These are phyloP conservation scores for Platismatia glauca DNA, from an alignment of 495 filamentous ascomycete species.

Conservation along the genomic window DNA sequence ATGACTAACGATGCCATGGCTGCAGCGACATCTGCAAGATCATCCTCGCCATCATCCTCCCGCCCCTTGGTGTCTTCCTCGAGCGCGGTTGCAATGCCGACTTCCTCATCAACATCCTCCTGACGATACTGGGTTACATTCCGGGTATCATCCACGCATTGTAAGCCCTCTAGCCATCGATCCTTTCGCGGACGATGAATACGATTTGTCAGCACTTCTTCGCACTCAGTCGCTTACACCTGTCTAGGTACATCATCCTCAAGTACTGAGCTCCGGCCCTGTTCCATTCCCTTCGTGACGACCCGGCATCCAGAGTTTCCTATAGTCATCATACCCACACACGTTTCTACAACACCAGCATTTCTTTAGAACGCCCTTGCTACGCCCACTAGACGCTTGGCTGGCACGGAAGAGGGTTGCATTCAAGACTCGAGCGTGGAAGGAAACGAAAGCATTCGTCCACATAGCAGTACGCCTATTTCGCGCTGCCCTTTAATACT, in stretches of 20 bases:
- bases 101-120: slow-evolving; percentile 76
- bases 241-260: slow-evolving; percentile 46
- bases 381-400: not conserved
- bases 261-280: slow-evolving; percentile 36
- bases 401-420: not conserved
- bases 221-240: slow-evolving; percentile 17
- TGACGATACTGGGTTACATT: slow-evolving; percentile 76
- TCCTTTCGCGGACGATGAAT: not conserved
- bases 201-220: not conserved
- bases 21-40: slow-evolving; percentile 85
- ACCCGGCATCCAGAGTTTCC: slow-evolving; percentile 6
- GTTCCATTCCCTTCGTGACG: slow-evolving; percentile 5
- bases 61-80: slow-evolving; percentile 85
- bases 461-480: not conserved
- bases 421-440: not conserved
- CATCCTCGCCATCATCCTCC: slow-evolving; percentile 77
- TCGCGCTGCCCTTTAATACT: slow-evolving; percentile 7
- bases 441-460: not conserved
- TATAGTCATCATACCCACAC: slow-evolving; percentile 8
- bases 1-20: not conserved
- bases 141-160: slow-evolving; percentile 68
- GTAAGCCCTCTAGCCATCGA: slow-evolving; percentile 36
- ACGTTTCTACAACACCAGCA: not conserved
- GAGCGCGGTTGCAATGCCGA: slow-evolving; percentile 77
- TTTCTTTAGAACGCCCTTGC: not conserved